These are phyloP conservation scores for Talinum fruticosum DNA, from an alignment of 148 eudicot species.

Conservation along the genomic window DNA sequence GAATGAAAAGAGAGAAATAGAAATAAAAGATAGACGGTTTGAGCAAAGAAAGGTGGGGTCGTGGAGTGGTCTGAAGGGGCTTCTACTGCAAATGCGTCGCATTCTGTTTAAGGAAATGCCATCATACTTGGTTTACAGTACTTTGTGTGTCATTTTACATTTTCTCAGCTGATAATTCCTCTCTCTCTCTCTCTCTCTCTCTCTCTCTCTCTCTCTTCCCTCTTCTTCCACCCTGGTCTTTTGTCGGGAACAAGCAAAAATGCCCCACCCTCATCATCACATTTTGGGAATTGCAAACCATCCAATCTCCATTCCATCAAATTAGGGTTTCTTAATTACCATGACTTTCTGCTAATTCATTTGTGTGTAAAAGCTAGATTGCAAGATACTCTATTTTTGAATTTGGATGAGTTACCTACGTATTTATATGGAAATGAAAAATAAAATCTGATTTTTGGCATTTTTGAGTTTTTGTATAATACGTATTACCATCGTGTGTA, in stretches of 20 bases:
- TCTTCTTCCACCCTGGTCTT: background rate
- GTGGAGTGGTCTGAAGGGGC: background rate
- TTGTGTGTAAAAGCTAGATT: too few species aligned
- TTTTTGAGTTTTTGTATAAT: too few species aligned
- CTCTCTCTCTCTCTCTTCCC: too few species aligned
- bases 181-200: background rate
- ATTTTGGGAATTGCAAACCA: background rate
- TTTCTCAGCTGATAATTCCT: slow-evolving; percentile 11
- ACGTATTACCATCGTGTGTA: too few species aligned
- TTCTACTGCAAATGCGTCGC: background rate
- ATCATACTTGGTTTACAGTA: slow-evolving; percentile 12
- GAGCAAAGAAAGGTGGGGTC: slow-evolving; percentile 16
- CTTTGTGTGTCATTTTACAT: background rate
- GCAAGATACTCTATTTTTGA: too few species aligned
- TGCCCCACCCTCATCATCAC: background rate
- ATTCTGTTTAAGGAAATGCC: slow-evolving; percentile 20
- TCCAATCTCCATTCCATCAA: background rate
- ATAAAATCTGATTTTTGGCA: too few species aligned
- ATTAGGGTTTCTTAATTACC: too few species aligned
- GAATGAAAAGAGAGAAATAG: background rate
- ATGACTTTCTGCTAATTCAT: too few species aligned
- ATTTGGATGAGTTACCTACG: too few species aligned
- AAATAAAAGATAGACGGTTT: slow-evolving; percentile 1
- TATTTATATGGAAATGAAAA: too few species aligned
- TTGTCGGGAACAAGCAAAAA: slow-evolving; percentile 9